A percentile compares a stretch with the other conserved stretches of the same genome.
phyloP scores from a whole-genome alignment of 2,329 filamentous ascomycete species.

The Fusarium denticulatum region DNA sequence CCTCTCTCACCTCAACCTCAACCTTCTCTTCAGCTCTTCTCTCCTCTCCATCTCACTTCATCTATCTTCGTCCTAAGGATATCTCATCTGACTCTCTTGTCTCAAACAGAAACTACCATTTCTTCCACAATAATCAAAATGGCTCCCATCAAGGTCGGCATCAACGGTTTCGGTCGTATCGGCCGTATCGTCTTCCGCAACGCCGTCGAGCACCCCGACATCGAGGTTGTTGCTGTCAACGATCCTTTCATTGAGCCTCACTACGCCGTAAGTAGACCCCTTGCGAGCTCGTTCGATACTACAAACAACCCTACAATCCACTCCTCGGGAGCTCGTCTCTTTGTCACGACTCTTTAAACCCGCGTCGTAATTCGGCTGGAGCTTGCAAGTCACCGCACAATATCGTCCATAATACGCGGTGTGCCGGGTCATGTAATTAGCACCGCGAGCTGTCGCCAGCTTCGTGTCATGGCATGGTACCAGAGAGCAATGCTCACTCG shows the following conservation, averaged over 20 bases:
- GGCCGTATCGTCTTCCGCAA: constrained; percentile 99
- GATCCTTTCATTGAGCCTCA: constrained; percentile 98
- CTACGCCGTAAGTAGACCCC: constrained; percentile 83
- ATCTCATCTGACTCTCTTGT: constrained; percentile 22
- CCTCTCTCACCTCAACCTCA: not conserved
- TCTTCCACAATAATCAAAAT: constrained; percentile 46
- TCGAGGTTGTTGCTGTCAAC: constrained; percentile 96
- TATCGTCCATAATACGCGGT: not conserved
- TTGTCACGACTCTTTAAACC: not conserved
- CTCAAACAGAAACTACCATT: constrained; percentile 14
- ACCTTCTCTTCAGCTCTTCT: constrained; percentile 2
- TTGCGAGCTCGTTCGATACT: constrained; percentile 8
- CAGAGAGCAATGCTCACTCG: not conserved
- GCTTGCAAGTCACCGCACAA: not conserved
- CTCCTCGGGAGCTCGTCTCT: not conserved
- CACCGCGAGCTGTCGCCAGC: not conserved
- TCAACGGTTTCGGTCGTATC: constrained; percentile 99
- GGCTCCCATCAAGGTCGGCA: constrained; percentile 80
- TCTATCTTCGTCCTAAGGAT: constrained; percentile 3
- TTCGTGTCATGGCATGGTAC: not conserved
- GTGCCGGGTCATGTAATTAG: not conserved
- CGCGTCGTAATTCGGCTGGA: not conserved
- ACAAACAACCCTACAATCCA: not conserved
- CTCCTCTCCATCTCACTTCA: not conserved
- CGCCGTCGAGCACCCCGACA: constrained; percentile 87